Evolutionary conservation across 352 stramenopile species (phyloP), one percentile per base, ranked within the genome.

Genomic region (Phytopythium aichiense): DNA sequence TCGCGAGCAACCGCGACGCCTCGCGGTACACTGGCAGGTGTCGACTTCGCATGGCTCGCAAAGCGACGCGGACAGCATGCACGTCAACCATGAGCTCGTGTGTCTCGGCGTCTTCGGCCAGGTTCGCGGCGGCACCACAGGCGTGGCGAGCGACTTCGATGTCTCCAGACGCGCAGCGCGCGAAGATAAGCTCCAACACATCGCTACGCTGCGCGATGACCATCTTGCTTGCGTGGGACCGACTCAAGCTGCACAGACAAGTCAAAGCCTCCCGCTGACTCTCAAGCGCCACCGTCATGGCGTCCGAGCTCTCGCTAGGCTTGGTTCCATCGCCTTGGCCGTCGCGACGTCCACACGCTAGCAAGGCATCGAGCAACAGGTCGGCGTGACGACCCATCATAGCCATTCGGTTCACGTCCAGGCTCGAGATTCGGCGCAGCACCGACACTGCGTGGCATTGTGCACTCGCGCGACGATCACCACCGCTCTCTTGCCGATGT

Each of bases 21-120:
- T 99, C 96, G 58, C 96, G 87, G 46, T 96, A 96, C 20, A 98
- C 88, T 23, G 85, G 79, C 16, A 98, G 53, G 52, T 98, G 92
- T 22, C 88, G 74, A 55, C 82, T 95, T 15, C 92, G 82, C 81
- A 98, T 96, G 35, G 96, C 72, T 54, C 89, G 92, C 30, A 95
- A 77, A 33, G 88, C 77, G 6, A 93, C 85, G 59, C 97, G 89
- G n/a, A 98, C 76, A 20, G 86, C 84, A 43, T 96, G 87, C 15
- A 87, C 73, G 57, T 98, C 79, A 2, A 95, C 77, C 69, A 99
- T 77, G 42, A 64, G 65, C 61, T 87, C 69, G 71, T 98, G 92
- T 7, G 88, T 94, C 6, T 80, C 80, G 8, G 61, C 67, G 48
- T 96, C 76, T 69, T 98, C 91, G 20, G 89, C 75, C 22, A 98